phyloP scores from a whole-genome alignment of 345 rosid species.

The Citrus glauca region DNA sequence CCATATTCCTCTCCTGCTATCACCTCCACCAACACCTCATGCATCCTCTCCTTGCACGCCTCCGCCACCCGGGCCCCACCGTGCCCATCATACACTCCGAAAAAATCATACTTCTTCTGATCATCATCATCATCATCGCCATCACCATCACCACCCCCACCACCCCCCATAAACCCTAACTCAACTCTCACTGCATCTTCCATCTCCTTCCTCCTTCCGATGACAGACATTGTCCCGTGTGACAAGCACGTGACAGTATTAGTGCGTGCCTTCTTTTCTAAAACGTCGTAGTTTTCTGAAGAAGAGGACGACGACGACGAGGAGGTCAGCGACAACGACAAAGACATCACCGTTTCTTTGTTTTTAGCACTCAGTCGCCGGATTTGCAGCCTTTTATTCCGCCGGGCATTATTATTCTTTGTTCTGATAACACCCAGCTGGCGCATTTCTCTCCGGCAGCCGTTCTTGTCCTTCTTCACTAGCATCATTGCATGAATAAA shows the following conservation, averaged over 20 bases:
- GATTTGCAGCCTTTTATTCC: constrained; percentile 27
- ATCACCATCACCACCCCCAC: background rate
- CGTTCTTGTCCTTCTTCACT: background rate
- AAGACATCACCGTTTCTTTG: constrained; percentile 24
- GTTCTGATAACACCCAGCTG: constrained; percentile 14
- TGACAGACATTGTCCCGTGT: constrained; percentile 48
- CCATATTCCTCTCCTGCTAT: constrained; percentile 15
- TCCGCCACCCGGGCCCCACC: constrained; percentile 66
- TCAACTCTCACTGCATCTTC: constrained; percentile 58
- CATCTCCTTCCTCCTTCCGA: constrained; percentile 68
- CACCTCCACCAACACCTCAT: constrained; percentile 36
- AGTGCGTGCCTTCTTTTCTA: background rate
- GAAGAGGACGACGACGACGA: constrained; percentile 14
- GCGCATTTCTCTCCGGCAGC: background rate
- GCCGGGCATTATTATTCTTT: constrained; percentile 22
- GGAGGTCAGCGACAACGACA: constrained; percentile 19
- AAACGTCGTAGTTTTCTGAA: constrained; percentile 18
- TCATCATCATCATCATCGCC: background rate
- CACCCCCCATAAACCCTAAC: constrained; percentile 28
- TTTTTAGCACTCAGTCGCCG: constrained; percentile 17
- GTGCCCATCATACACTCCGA: constrained; percentile 68
- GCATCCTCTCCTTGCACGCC: constrained; percentile 57
- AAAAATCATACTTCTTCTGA: constrained; percentile 38
- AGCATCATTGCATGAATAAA: constrained; percentile 24
- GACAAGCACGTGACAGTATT: constrained; percentile 7